phyloP scores from a whole-genome alignment of 2,329 filamentous ascomycete species.

The Trichoderma koningiopsis region DNA sequence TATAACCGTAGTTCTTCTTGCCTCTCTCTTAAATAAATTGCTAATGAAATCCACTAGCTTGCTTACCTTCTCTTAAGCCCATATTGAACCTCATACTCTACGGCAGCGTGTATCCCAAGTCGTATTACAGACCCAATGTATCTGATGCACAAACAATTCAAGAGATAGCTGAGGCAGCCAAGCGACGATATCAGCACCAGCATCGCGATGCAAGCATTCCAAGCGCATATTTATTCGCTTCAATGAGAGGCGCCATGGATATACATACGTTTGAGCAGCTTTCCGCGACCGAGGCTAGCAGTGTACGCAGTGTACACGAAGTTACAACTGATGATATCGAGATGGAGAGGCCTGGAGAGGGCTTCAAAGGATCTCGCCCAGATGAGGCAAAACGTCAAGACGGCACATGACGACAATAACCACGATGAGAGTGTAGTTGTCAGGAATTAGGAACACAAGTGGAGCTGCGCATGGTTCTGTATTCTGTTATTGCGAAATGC shows the following conservation, averaged over 20 bases:
- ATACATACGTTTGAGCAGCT: neutral
- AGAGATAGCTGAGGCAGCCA: constrained; percentile 8
- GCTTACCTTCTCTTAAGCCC: constrained; percentile 21
- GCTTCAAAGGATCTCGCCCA: neutral
- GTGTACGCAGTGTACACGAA: neutral
- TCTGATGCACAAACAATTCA: neutral
- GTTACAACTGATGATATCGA: neutral
- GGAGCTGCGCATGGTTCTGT: neutral
- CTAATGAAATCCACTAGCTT: neutral
- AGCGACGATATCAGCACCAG: neutral
- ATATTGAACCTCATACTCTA: constrained; percentile 14
- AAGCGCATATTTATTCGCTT: constrained; percentile 7
- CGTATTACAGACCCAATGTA: neutral
- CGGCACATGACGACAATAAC: neutral
- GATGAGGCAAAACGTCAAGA: neutral
- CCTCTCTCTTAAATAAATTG: neutral
- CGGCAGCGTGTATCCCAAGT: constrained; percentile 5
- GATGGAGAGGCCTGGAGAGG: neutral
- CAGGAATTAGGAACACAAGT: neutral
- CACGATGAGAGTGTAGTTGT: neutral
- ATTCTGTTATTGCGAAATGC: neutral
- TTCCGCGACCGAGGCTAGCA: neutral
- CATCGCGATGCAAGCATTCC: neutral
- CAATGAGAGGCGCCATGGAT: constrained; percentile 7
- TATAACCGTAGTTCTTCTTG: neutral